phyloP scores from a whole-genome alignment of 352 stramenopile species.

The Thalassiosira exigua region DNA sequence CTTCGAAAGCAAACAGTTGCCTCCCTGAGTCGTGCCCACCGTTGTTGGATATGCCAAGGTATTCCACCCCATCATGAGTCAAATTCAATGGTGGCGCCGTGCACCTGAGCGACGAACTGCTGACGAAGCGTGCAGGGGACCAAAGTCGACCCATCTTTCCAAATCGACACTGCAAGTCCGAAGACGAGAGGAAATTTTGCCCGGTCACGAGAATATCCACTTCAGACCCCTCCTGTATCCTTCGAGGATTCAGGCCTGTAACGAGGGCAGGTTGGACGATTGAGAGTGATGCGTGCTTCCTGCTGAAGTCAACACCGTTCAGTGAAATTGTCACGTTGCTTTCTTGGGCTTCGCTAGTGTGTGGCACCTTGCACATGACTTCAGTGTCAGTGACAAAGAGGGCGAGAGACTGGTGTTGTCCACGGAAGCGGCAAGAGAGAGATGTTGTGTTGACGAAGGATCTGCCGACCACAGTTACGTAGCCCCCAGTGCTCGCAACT shows the following conservation, averaged over 20 bases:
- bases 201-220: slow-evolving; percentile 86
- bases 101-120: slow-evolving; percentile 42
- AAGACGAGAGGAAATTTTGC: slow-evolving; percentile 85
- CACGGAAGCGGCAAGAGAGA: slow-evolving; percentile 56
- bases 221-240: slow-evolving; percentile 71
- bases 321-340: slow-evolving; percentile 45
- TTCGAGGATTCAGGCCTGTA: slow-evolving; percentile 58
- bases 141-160: slow-evolving; percentile 64
- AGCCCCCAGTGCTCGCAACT: slow-evolving; percentile 4
- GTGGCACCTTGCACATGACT: slow-evolving; percentile 50
- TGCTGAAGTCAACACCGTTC: slow-evolving; percentile 86
- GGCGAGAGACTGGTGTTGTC: slow-evolving; percentile 31
- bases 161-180: slow-evolving; percentile 88
- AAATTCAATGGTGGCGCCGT: slow-evolving; percentile 57
- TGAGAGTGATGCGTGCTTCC: slow-evolving; percentile 80
- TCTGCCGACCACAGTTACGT: slow-evolving; percentile 45
- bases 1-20: slow-evolving; percentile 35
- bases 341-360: slow-evolving; percentile 27
- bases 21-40: slow-evolving; percentile 40
- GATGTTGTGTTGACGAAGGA: slow-evolving; percentile 62
- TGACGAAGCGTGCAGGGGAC: slow-evolving; percentile 53
- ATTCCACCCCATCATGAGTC: slow-evolving; percentile 46
- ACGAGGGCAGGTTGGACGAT: slow-evolving; percentile 81
- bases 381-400: slow-evolving; percentile 49
- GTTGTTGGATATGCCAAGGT: slow-evolving; percentile 58